A percentile compares a stretch with the other conserved stretches of the same genome.
Evolutionary conservation across 164 flowering plant species (phyloP).

Genomic region (Annona cherimola): DNA sequence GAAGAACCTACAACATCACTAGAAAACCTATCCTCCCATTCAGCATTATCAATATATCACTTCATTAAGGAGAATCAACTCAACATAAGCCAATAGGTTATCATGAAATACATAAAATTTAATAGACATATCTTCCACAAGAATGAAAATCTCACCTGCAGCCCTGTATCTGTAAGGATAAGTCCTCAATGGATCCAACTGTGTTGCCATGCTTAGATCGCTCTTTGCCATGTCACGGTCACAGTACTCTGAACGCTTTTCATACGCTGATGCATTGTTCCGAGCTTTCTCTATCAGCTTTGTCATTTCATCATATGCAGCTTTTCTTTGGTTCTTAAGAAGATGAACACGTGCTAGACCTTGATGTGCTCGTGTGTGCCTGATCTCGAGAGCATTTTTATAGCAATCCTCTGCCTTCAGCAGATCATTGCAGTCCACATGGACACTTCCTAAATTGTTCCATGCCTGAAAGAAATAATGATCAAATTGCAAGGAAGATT

Average conservation of each 20-base stretch:
- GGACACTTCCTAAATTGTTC: slow-evolving; percentile 87
- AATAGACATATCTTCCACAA: not conserved
- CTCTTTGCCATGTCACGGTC: slow-evolving; percentile 82
- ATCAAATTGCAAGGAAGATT: slow-evolving; percentile 4
- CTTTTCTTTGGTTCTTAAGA: slow-evolving; percentile 65
- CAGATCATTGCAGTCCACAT: slow-evolving; percentile 79
- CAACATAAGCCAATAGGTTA: too few species aligned
- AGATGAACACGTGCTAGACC: slow-evolving; percentile 90
- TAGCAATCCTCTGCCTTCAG: slow-evolving; percentile 86
- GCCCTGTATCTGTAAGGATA: slow-evolving; percentile 99
- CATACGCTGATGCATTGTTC: slow-evolving; percentile 90
- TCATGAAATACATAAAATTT: too few species aligned
- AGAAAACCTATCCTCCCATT: too few species aligned
- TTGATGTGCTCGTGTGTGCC: slow-evolving; percentile 95
- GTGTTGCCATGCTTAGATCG: slow-evolving; percentile 81
- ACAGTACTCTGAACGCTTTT: slow-evolving; percentile 95
- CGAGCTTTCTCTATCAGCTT: slow-evolving; percentile 82
- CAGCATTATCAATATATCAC: too few species aligned
- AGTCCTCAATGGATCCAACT: slow-evolving; percentile 79
- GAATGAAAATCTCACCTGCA: slow-evolving; percentile 52
- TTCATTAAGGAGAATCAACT: too few species aligned
- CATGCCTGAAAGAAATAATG: slow-evolving; percentile 55
- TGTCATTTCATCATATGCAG: slow-evolving; percentile 98
- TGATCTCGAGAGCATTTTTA: slow-evolving; percentile 71
- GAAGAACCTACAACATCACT: too few species aligned